A percentile compares a stretch with the other conserved stretches of the same genome.
phyloP scores from a whole-genome alignment of 208 protist species.

The Angomonas deanei region DNA sequence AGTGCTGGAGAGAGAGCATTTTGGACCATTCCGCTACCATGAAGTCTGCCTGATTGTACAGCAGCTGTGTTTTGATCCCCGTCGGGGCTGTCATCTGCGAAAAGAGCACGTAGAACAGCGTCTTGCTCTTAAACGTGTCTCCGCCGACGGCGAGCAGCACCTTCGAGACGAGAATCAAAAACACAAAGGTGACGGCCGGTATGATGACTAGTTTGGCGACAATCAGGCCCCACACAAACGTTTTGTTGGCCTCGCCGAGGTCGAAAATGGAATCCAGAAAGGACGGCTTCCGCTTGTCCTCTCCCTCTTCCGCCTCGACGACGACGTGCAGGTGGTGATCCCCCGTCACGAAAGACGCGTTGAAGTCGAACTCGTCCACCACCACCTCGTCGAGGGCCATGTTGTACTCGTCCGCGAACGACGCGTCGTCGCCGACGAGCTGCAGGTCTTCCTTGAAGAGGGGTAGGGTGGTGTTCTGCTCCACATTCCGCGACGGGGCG shows the following conservation, averaged over 20 bases:
- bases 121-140: conserved; percentile 19
- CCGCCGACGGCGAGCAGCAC: conserved; percentile 56
- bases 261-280: conserved; percentile 5
- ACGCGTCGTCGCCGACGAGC: conserved; percentile 21
- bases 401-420: conserved; percentile 30
- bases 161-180: conserved; percentile 32
- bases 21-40: conserved; percentile 65
- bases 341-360: background rate
- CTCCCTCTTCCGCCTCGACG: background rate
- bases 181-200: conserved; percentile 42
- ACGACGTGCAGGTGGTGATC: no score
- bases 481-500: conserved; percentile 48
- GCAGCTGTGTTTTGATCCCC: conserved; percentile 66
- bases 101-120: conserved; percentile 64
- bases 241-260: conserved; percentile 21
- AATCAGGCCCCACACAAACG: conserved; percentile 62
- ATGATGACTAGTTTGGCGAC: conserved; percentile 45
- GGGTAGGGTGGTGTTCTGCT: conserved; percentile 63
- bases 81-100: conserved; percentile 61
- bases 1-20: conserved; percentile 79
- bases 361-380: background rate
- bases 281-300: background rate
- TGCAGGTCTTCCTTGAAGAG: conserved; percentile 19
- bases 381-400: conserved; percentile 6
- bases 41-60: conserved; percentile 59